Evolutionary conservation across 2,329 filamentous ascomycete species (phyloP).

Genomic region (Ciborinia camelliae): DNA sequence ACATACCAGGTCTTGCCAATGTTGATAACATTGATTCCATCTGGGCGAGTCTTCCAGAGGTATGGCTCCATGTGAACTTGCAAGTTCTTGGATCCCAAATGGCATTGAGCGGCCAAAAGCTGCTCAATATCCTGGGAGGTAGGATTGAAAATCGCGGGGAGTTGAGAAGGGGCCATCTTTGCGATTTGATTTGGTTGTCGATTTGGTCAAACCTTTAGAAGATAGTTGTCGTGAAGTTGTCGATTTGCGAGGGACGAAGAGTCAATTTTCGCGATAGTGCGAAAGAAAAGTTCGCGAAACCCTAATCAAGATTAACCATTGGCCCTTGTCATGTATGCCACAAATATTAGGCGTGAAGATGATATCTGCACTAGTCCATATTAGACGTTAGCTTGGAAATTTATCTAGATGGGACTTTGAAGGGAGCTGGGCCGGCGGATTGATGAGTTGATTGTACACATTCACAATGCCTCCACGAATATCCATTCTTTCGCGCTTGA

Average conservation of each 20-base stretch:
- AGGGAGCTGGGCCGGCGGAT: background rate
- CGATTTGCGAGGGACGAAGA: constrained; percentile 28
- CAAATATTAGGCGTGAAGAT: background rate
- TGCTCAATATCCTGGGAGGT: constrained; percentile 98
- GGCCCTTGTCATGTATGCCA: background rate
- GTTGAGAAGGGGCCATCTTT: constrained; percentile 94
- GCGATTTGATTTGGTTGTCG: constrained; percentile 46
- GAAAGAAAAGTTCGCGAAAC: constrained; percentile 19
- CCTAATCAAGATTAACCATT: constrained; percentile 19
- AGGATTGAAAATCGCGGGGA: constrained; percentile 93
- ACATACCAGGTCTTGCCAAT: constrained; percentile 99
- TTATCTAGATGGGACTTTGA: constrained; percentile 19
- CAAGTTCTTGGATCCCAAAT: constrained; percentile 98
- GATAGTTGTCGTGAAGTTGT: constrained; percentile 20
- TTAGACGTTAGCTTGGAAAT: constrained; percentile 28
- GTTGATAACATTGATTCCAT: constrained; percentile 99
- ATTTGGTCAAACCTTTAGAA: constrained; percentile 34
- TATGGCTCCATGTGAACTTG: constrained; percentile 99
- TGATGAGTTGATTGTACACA: constrained; percentile 1
- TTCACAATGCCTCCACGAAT: constrained; percentile 63
- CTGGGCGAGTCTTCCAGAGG: constrained; percentile 98
- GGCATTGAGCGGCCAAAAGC: constrained; percentile 94
- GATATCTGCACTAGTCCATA: constrained; percentile 28
- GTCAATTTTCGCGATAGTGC: constrained; percentile 18
- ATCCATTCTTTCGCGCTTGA: constrained; percentile 56